phyloP scores from a whole-genome alignment of 306 rosid genomes.

The Trichosanthes cucumerina region DNA sequence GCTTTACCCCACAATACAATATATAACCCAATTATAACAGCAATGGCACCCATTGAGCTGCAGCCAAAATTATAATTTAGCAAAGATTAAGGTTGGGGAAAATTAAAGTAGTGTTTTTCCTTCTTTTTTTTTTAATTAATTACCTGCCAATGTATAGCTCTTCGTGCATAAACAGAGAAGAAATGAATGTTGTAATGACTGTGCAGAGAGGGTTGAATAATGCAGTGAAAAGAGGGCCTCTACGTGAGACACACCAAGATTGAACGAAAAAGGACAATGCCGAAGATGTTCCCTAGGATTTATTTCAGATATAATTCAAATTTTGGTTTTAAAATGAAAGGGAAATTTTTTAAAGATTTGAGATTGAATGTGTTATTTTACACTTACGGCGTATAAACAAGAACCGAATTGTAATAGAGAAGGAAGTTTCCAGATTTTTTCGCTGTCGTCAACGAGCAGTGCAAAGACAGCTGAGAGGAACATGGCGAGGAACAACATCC shows the following conservation, averaged over 20 bases:
- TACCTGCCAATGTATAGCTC: slow-evolving; percentile 53
- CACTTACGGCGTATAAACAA: slow-evolving; percentile 59
- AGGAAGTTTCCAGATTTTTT: slow-evolving; percentile 32
- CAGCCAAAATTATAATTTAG: background rate
- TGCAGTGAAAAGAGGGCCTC: slow-evolving; percentile 59
- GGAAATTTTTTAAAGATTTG: background rate
- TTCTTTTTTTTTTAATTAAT: background rate
- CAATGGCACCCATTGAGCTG: slow-evolving; percentile 55
- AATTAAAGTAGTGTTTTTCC: background rate
- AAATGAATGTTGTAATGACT: slow-evolving; percentile 40
- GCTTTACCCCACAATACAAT: slow-evolving; percentile 67
- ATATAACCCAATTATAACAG: slow-evolving; percentile 47
- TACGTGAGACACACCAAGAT: slow-evolving; percentile 54
- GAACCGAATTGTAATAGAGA: slow-evolving; percentile 37
- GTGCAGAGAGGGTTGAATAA: slow-evolving; percentile 64
- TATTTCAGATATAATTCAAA: background rate
- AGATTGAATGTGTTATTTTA: background rate
- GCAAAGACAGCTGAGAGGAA: slow-evolving; percentile 35
- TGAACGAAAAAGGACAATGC: slow-evolving; percentile 44
- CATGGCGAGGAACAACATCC: slow-evolving; percentile 51
- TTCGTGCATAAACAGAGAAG: slow-evolving; percentile 40
- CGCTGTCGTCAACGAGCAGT: slow-evolving; percentile 25
- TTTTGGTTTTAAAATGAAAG: background rate
- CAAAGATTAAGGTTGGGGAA: background rate
- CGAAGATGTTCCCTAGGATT: slow-evolving; percentile 46